phyloP scores from a whole-genome alignment of 2,329 filamentous ascomycete species.

The Clonostachys sp. region DNA sequence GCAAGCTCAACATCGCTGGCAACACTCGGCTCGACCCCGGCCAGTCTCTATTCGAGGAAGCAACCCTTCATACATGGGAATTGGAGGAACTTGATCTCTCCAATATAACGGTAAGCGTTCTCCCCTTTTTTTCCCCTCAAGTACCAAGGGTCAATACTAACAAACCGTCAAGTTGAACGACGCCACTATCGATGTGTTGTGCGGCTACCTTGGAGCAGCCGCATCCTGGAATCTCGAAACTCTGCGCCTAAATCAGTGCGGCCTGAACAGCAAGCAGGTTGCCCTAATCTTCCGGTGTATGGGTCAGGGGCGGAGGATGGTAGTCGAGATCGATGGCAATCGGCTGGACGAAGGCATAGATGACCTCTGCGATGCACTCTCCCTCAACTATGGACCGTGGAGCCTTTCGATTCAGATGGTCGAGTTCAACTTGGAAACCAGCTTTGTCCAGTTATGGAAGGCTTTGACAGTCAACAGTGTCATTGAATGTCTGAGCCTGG shows the following conservation, averaged over 20 bases:
- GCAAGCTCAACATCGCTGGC: constrained; percentile 43
- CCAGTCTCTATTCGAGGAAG: constrained; percentile 39
- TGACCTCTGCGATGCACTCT: constrained; percentile 42
- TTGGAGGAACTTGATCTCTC: constrained; percentile 51
- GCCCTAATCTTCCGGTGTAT: constrained; percentile 46
- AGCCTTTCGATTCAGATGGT: constrained; percentile 51
- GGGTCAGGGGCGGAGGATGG: constrained; percentile 39
- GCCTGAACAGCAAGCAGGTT: constrained; percentile 43
- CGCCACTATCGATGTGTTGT: constrained; percentile 39
- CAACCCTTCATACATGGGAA: constrained; percentile 34
- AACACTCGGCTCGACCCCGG: constrained; percentile 41
- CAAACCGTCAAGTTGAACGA: constrained; percentile 35
- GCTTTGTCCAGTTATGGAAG: constrained; percentile 44
- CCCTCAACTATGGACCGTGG: constrained; percentile 39
- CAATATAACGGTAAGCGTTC: constrained; percentile 39
- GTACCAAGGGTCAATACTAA: neutral
- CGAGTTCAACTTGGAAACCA: constrained; percentile 47
- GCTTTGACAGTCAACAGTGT: constrained; percentile 44
- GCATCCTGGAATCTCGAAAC: constrained; percentile 34
- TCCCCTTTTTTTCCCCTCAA: too few relatives aligned
- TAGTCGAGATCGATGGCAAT: constrained; percentile 45
- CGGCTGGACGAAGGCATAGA: constrained; percentile 47
- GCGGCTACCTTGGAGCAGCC: constrained; percentile 35
- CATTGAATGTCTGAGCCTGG: constrained; percentile 47
- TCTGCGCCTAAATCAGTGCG: constrained; percentile 45